Evolutionary conservation across 2,329 filamentous ascomycete genomes (phyloP), one percentile per base, ranked within the genome.

Genomic region (Microsporum audouinii): DNA sequence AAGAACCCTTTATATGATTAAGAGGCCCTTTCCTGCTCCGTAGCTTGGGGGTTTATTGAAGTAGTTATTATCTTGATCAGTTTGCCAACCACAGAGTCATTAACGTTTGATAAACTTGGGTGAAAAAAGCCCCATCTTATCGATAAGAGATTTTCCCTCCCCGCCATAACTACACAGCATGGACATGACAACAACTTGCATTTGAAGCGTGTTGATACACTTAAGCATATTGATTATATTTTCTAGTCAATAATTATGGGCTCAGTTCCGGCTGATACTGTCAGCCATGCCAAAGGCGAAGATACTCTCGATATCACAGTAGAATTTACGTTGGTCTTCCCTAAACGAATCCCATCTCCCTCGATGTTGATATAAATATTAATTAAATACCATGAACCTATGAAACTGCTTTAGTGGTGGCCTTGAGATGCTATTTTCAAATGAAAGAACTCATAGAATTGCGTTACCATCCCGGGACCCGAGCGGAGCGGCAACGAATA

Each of bases 341-440:
- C 31, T 5, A 34, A 17, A n/a, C n/a, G 51, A 51, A 51, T 31
- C 27, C 7, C 27, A 51, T 31, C 4, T 3, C 5, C 5, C n/a
- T 1, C 17, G 17, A 23, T 23, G 17, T 23, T 23, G 17, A 23
- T 23, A 23, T 23, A 23, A 23, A 23, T 43, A 17, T 5, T 4
- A 23, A 23, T 27, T 5, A 47, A 47, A 12, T 23, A 23, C 17
- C 8, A 47, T 27, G 8, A 55, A 55, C 51, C 23, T 34, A 38
- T 56, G n/a, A 55, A 27, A 31, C 5, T 14, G 10, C 34, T 53
- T 33, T 67, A 91, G 94, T 65, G 94, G 94, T 64, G 94, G 94
- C 27, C 83, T 99, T 17, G 94, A 99, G 77, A 88, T 96, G 78
- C 86, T 99, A 66, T 99, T 99, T 76, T 84, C 86, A 36, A 87